Evolutionary conservation across 2,329 filamentous ascomycete species (phyloP).

Genomic region (Cryphonectria japonica): DNA sequence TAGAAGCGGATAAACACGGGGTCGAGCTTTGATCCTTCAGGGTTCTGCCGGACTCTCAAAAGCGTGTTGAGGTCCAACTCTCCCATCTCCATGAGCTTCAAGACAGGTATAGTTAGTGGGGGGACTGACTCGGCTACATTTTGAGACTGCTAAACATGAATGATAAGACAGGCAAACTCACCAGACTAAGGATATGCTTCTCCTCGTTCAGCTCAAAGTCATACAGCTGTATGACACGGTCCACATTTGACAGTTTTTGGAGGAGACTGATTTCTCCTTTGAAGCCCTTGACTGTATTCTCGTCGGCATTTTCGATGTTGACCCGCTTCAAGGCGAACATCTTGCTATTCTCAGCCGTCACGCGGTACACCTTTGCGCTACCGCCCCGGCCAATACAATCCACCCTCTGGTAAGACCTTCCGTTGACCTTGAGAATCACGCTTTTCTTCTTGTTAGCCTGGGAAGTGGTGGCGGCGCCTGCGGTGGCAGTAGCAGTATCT

Average conservation of each 20-base stretch:
- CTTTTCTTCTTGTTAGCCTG: conserved; percentile 73
- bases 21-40: conserved; percentile 77
- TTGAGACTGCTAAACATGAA: not conserved
- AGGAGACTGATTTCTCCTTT: conserved; percentile 95
- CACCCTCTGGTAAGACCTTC: conserved; percentile 85
- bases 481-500: conserved; percentile 85
- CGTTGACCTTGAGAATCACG: conserved; percentile 85
- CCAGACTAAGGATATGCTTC: conserved; percentile 84
- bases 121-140: conserved; percentile 13
- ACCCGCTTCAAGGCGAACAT: conserved; percentile 94
- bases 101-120: not conserved
- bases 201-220: conserved; percentile 94
- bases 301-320: conserved; percentile 86
- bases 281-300: conserved; percentile 80
- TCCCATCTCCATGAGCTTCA: conserved; percentile 92
- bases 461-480: conserved; percentile 75
- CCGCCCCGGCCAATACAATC: conserved; percentile 92
- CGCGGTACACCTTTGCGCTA: conserved; percentile 91
- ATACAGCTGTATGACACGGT: conserved; percentile 86
- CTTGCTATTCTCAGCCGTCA: conserved; percentile 96
- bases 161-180: conserved; percentile 48
- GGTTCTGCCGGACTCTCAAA: conserved; percentile 72
- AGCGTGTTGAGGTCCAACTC: conserved; percentile 91
- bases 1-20: conserved; percentile 93
- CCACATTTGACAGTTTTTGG: conserved; percentile 78